A percentile compares a stretch with the other conserved stretches of the same genome.
Conservation (phyloP, 257 asterid genomes). For the Plantago major region DNA sequence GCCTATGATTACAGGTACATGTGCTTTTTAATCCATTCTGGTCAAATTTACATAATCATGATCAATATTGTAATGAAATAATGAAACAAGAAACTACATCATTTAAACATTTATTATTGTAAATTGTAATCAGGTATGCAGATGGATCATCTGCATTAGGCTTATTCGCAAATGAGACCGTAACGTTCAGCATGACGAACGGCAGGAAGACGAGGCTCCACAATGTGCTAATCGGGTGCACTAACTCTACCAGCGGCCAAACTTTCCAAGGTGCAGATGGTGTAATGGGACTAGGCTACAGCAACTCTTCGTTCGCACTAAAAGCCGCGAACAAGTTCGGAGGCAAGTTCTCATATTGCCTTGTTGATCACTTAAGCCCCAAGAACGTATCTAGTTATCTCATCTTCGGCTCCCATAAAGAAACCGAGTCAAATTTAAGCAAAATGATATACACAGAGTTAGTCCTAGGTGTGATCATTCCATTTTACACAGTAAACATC, state of each 20-base stretch:
- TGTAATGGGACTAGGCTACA: slow-evolving; percentile 54
- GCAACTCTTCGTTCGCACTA: slow-evolving; percentile 44
- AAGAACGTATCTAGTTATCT: slow-evolving; percentile 46
- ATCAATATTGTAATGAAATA: too few relatives aligned
- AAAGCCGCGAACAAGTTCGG: slow-evolving; percentile 34
- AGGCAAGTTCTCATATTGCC: slow-evolving; percentile 59
- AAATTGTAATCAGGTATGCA: slow-evolving; percentile 32
- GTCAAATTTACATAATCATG: neutral
- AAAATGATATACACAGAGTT: slow-evolving; percentile 41
- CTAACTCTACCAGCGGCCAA: slow-evolving; percentile 28
- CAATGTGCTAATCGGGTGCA: slow-evolving; percentile 50
- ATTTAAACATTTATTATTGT: neutral
- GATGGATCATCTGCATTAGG: slow-evolving; percentile 51
- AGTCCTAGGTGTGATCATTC: slow-evolving; percentile 32
- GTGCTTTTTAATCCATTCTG: neutral
- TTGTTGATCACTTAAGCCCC: slow-evolving; percentile 53
- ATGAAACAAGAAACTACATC: too few relatives aligned
- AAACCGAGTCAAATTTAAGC: neutral
- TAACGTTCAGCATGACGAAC: slow-evolving; percentile 30
- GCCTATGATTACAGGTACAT: slow-evolving; percentile 55
- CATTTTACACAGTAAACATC: slow-evolving; percentile 44
- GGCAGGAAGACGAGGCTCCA: slow-evolving; percentile 26
- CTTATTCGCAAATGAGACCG: slow-evolving; percentile 44
- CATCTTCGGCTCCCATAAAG: slow-evolving; percentile 32
- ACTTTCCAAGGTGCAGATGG: slow-evolving; percentile 42